Percentiles rank a stretch among this genome's conserved stretches.
phyloP scores from a whole-genome alignment of 495 filamentous ascomycete genomes.

The Poronia punctata region DNA sequence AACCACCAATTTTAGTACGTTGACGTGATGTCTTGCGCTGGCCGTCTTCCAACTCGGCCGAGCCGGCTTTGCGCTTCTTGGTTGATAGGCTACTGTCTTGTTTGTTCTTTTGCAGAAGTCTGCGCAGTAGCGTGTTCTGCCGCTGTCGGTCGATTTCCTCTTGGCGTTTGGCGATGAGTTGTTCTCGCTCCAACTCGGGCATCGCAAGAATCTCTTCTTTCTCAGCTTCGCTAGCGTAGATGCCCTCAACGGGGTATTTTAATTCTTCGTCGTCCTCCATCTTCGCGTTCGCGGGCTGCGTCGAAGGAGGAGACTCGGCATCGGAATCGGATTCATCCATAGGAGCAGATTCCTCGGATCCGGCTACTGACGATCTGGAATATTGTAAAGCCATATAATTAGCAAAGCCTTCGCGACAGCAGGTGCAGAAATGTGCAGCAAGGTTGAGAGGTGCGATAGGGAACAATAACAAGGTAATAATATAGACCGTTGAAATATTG shows the following conservation, averaged over 20 bases:
- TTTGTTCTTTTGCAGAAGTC: conserved; percentile 41
- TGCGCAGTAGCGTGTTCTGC: conserved; percentile 79
- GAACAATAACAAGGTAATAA: too few species aligned
- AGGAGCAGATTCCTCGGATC: conserved; percentile 72
- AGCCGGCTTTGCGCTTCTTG: conserved; percentile 75
- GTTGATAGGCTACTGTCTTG: conserved; percentile 30
- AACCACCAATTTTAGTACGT: conserved; percentile 68
- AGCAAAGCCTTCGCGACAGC: too few species aligned
- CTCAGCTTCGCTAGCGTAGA: conserved; percentile 72
- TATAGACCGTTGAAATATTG: too few species aligned
- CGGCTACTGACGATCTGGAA: conserved; percentile 18
- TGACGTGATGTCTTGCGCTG: conserved; percentile 75
- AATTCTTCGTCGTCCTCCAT: conserved; percentile 53
- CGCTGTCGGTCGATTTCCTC: conserved; percentile 69
- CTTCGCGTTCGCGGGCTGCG: conserved; percentile 32
- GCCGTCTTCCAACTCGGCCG: conserved; percentile 63
- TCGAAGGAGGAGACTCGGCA: conserved; percentile 45
- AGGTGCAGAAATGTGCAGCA: too few species aligned
- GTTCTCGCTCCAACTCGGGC: conserved; percentile 84
- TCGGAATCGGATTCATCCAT: conserved; percentile 89
- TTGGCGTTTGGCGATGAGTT: conserved; percentile 82
- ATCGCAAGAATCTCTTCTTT: conserved; percentile 77
- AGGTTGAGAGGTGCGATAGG: too few species aligned
- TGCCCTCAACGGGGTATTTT: conserved; percentile 82
- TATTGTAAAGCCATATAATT: too few species aligned